phyloP scores from a whole-genome alignment of 805 yeast genomes.

The Saturnispora quitensis region DNA sequence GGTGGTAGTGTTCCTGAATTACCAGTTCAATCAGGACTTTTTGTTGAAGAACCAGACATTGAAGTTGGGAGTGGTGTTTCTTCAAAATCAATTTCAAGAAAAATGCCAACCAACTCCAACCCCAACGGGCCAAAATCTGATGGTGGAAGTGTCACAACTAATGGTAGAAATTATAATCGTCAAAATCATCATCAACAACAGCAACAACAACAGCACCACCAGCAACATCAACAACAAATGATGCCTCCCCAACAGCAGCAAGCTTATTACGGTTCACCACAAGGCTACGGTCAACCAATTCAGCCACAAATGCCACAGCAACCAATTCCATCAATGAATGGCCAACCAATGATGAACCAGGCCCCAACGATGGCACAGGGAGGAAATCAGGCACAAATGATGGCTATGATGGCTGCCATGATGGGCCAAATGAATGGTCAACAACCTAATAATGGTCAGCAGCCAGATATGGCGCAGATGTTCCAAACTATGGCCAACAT shows the following conservation, averaged over 20 bases:
- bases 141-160: slow-evolving; percentile 8
- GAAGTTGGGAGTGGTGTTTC: slow-evolving; percentile 93
- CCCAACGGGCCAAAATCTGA: slow-evolving; percentile 81
- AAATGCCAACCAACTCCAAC: slow-evolving; percentile 86
- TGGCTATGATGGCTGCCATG: slow-evolving; percentile 29
- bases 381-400: slow-evolving; percentile 22
- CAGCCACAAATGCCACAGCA: slow-evolving; percentile 6
- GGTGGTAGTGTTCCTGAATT: slow-evolving; percentile 88
- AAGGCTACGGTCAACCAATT: slow-evolving; percentile 2
- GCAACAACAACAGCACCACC: neutral
- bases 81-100: slow-evolving; percentile 81
- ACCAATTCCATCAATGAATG: slow-evolving; percentile 1
- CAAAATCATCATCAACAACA: slow-evolving; percentile 3
- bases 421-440: slow-evolving; percentile 23
- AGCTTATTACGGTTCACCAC: slow-evolving; percentile 8
- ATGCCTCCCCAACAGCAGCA: slow-evolving; percentile 7
- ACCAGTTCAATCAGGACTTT: slow-evolving; percentile 68
- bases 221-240: slow-evolving; percentile 11
- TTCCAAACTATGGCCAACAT: slow-evolving; percentile 29
- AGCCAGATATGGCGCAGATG: slow-evolving; percentile 27
- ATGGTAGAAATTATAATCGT: neutral
- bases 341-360: neutral
- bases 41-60: slow-evolving; percentile 94
- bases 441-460: slow-evolving; percentile 13
- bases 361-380: slow-evolving; percentile 5